Evolutionary conservation across 257 asterid species (phyloP), one percentile per base, ranked within the genome.

Genomic region (Solanum pinnatisectum): DNA sequence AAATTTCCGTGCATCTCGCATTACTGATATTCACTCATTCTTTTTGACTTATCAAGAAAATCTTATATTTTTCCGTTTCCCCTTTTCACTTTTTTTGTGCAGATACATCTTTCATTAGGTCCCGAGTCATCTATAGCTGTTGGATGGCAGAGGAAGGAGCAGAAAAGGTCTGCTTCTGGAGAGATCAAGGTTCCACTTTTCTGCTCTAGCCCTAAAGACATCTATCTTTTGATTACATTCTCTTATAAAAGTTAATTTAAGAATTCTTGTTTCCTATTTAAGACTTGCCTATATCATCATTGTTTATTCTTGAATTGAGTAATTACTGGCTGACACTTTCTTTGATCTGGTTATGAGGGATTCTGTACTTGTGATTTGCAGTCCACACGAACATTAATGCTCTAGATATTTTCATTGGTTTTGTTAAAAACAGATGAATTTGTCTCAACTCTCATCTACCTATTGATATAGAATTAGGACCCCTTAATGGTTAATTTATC

Each of bases 41-140:
- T 32, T 49, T 79, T 81, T 49, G 11, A 49, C n/a, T 32, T 22
- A 36, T 73, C 35, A 72, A 86, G 36, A 72, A 20, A 39, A 33
- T 86, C n/a, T 22, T 30, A 70, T 65, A 59, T 86, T 56, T 46
- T 70, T 46, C 18, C 14, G 78, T 27, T 87, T 40, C 44, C 42
- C 46, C 52, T 86, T 86, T 78, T 87, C 76, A 52, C 74, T 87
- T 83, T 25, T 91, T 91, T 84, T 82, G 90, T 85, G 52, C 98
- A 97, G 99, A 97, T 97, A 88, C 96, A 94, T 84, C 98, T 97
- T 89, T 89, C 93, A 70, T 92, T 97, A 90, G 99, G 99, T 83
- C 88, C 94, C 30, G 98, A 97, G 63, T 94, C 99, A 86, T 92
- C 98, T 85, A 92, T 97, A 82, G 94, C 93, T 87, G 97, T 93